phyloP scores from a whole-genome alignment of 306 rosid genomes.

The Malus sieversii region DNA sequence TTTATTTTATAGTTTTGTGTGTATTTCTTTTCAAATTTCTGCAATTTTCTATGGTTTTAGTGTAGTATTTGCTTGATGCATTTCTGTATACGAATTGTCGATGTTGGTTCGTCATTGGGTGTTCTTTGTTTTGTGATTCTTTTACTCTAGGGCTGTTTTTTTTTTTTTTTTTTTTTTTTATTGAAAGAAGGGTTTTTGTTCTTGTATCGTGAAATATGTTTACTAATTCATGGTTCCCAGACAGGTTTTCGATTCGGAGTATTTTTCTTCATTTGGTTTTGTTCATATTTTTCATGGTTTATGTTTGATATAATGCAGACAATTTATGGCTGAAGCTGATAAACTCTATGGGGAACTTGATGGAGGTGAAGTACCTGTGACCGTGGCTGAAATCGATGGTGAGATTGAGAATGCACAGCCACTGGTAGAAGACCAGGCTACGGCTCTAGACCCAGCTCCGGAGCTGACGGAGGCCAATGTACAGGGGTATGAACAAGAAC shows the following conservation, averaged over 20 bases:
- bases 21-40: not conserved
- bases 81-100: not conserved
- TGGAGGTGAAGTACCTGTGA: constrained; percentile 27
- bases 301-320: constrained; percentile 8
- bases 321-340: constrained; percentile 61
- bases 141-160: constrained; percentile 1
- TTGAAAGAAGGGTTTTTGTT: not conserved
- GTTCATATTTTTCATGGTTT: not conserved
- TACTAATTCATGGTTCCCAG: not conserved
- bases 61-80: not conserved
- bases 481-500: not conserved
- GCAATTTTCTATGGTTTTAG: constrained; percentile 1
- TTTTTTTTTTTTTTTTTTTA: not conserved
- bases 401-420: not conserved
- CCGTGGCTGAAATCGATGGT: not conserved
- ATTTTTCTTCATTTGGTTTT: not conserved
- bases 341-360: constrained; percentile 25
- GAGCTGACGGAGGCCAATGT: not conserved
- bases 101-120: not conserved
- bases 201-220: not conserved
- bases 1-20: not conserved
- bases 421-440: not conserved
- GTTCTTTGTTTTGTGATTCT: not conserved
- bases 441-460: not conserved
- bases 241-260: not conserved